These are phyloP conservation scores for Penicillium freii DNA, from an alignment of 2,329 filamentous ascomycete species.

Conservation along the genomic window DNA sequence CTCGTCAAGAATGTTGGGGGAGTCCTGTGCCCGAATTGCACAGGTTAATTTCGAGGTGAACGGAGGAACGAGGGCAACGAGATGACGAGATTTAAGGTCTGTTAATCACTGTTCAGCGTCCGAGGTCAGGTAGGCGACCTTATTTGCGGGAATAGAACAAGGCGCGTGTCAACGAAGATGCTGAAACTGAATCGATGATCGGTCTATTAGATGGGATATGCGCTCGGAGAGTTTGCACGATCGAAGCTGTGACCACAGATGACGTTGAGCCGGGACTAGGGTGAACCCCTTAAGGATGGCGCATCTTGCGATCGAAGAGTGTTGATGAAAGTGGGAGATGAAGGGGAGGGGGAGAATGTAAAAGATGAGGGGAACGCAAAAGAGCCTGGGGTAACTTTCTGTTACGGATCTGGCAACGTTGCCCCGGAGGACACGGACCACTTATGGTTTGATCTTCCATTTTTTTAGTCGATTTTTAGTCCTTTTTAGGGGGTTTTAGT, in stretches of 20 bases:
- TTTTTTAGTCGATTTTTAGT: not conserved
- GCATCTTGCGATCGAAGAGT: constrained; percentile 15
- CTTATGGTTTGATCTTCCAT: constrained; percentile 2
- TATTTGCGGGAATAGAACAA: not conserved
- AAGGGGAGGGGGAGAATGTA: constrained; percentile 7
- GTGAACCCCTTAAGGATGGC: constrained; percentile 29
- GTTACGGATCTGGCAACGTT: constrained; percentile 28
- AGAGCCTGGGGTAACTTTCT: constrained; percentile 14
- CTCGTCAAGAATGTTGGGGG: constrained; percentile 19
- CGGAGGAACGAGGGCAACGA: not conserved
- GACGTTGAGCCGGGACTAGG: constrained; percentile 26
- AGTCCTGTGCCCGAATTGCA: not conserved
- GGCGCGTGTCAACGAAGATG: not conserved
- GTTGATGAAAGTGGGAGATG: constrained; percentile 13
- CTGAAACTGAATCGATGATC: not conserved
- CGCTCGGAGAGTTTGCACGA: constrained; percentile 12
- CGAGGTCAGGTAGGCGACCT: not conserved
- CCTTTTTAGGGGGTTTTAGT: not conserved
- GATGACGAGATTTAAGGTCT: not conserved
- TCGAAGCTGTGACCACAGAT: constrained; percentile 29
- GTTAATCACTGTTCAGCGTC: too few relatives aligned
- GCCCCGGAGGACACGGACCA: constrained; percentile 29
- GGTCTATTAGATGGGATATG: constrained; percentile 13
- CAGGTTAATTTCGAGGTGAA: not conserved
- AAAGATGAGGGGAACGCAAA: constrained; percentile 15